Evolutionary conservation across 1,284 basidiomycete species (phyloP).

Genomic region (Peniophora sp.): DNA sequence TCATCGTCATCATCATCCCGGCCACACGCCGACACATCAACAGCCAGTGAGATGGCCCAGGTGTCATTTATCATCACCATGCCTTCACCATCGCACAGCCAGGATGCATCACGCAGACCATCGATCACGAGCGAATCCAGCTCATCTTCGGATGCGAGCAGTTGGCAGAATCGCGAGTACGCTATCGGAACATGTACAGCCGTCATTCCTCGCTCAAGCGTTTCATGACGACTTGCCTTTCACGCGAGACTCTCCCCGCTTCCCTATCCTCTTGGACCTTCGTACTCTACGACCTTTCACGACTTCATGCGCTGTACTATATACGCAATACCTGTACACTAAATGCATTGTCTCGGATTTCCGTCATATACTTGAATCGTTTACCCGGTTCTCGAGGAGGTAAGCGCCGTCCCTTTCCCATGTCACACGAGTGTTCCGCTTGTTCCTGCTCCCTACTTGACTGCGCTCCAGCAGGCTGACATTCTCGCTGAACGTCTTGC

Average conservation of each 20-base stretch:
- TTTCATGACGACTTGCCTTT: constrained; percentile 5
- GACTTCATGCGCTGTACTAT: not conserved
- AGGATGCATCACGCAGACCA: not conserved
- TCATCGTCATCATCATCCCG: not conserved
- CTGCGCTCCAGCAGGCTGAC: too few species aligned
- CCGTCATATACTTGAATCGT: not conserved
- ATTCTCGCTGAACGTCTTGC: too few species aligned
- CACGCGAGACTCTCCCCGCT: not conserved
- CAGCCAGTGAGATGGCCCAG: not conserved
- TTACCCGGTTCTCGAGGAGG: not conserved
- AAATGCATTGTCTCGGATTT: not conserved
- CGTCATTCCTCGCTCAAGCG: not conserved
- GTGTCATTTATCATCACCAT: not conserved
- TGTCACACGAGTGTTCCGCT: too few species aligned
- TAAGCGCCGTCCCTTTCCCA: too few species aligned
- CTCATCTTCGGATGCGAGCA: too few species aligned
- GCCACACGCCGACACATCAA: not conserved
- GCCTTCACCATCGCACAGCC: not conserved
- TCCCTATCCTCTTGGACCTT: not conserved
- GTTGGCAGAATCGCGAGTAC: not conserved
- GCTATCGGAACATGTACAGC: not conserved
- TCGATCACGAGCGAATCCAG: too few species aligned
- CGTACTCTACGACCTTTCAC: not conserved
- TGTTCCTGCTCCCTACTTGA: too few species aligned
- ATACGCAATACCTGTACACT: not conserved